These are phyloP conservation scores for Populus simonii DNA, from an alignment of 345 rosid genomes.

Conservation along the genomic window DNA sequence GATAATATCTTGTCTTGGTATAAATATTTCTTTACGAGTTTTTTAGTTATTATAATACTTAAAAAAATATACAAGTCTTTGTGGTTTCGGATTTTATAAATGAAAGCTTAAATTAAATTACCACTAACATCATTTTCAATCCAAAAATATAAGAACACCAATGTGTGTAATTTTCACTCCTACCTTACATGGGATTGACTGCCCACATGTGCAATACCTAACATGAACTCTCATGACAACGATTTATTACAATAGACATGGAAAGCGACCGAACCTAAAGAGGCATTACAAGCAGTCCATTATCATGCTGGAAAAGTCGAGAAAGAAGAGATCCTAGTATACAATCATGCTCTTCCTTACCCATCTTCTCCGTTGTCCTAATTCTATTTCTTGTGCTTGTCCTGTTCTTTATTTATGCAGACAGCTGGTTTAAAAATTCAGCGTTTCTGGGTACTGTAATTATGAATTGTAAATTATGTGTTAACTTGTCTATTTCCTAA, in stretches of 20 bases:
- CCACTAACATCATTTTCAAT: too few species aligned
- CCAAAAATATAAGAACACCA: too few species aligned
- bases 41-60: too few species aligned
- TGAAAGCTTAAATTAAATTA: too few species aligned
- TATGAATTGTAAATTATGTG: background rate
- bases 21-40: too few species aligned
- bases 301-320: background rate
- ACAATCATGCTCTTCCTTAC: slow-evolving; percentile 19
- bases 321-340: slow-evolving; percentile 23
- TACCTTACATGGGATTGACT: background rate
- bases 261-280: slow-evolving; percentile 29
- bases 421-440: background rate
- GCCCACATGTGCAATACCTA: background rate
- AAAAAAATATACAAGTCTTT: too few species aligned
- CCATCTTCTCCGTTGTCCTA: slow-evolving; percentile 18
- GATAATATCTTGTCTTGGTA: too few species aligned
- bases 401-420: background rate
- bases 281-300: background rate
- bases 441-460: background rate
- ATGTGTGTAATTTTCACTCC: too few species aligned
- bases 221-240: background rate
- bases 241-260: slow-evolving; percentile 20
- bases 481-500: background rate
- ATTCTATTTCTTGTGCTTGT: slow-evolving; percentile 9
- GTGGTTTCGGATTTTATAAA: too few species aligned